phyloP scores from a whole-genome alignment of 139 green algal species.

The Chlamydomonas incerta region DNA sequence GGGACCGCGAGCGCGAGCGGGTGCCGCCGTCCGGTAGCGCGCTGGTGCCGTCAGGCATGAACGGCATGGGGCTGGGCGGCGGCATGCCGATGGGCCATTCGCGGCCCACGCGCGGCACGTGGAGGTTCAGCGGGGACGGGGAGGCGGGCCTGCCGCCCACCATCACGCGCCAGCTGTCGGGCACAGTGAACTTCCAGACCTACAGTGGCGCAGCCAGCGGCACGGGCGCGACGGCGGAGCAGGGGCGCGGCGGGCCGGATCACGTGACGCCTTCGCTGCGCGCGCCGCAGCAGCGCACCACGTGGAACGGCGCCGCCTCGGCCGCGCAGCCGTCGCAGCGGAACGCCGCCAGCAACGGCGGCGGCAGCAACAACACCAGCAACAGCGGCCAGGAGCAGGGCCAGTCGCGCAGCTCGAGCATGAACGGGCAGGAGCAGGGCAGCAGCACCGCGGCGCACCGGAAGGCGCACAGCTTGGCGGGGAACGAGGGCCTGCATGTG shows the following conservation, averaged over 20 bases:
- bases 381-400: too few relatives aligned
- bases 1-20: not conserved
- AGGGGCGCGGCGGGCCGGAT: not conserved
- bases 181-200: not conserved
- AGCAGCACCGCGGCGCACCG: not conserved
- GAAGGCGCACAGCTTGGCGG: slow-evolving; percentile 10
- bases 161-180: not conserved
- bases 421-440: too few relatives aligned
- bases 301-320: slow-evolving; percentile 5
- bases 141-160: not conserved
- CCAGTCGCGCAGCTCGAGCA: not conserved
- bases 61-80: too few relatives aligned
- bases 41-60: not conserved
- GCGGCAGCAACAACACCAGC: not conserved
- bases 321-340: not conserved
- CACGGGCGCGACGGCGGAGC: not conserved
- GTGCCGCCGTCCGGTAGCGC: not conserved
- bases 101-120: not conserved
- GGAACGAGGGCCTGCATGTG: not conserved
- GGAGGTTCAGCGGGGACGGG: not conserved
- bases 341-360: not conserved
- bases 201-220: not conserved
- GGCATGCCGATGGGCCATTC: not conserved
- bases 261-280: not conserved
- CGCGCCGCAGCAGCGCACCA: not conserved